Evolutionary conservation across 441 rosid genomes (phyloP), one percentile per base, ranked within the genome.

Genomic region (Erodium texanum): DNA sequence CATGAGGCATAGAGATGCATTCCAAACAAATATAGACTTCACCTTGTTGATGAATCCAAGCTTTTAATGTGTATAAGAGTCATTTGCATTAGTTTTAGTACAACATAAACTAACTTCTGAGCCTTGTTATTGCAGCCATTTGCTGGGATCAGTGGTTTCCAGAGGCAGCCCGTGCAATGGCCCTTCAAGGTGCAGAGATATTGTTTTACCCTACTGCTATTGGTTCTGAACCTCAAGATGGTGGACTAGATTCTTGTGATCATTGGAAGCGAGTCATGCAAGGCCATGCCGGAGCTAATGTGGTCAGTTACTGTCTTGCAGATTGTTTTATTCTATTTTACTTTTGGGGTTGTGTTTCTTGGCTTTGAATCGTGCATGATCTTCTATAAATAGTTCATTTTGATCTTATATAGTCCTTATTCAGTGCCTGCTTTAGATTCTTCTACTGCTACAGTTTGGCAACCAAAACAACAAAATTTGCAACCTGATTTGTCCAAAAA

Each of bases 71-170:
- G 38, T 8, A n/a, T 48, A 48, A n/a, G n/a, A 48, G 29, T 65
- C 66, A 61, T 62, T 74, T 41, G 16, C 62, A 27, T n/a, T n/a
- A 34, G 64, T 64, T 66, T 8, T 0, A 61, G 3, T 14, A 20
- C 68, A 19, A 18, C 23, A 38, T 66, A 24, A 77, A 65, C 29
- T 48, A 43, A 59, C 64, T 74, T 68, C 32, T 67, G 50, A 19
- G 29, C 59, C 20, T 52, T 3, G 62, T 78, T 61, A 70, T 29
- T 73, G 70, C 68, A 93, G 96, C 97, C 18, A 89, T 91, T 78
- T 91, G 97, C 78, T 91, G 97, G 99, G 97, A 85, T 72, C 95
- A 86, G 75, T 89, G 95, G 95, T 83, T 88, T 74, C 96, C 96
- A 4, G 99, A 91, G 87, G 96, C 96, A 48, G 96, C 96, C 67